Evolutionary conservation across 352 stramenopile genomes (phyloP), one percentile per base, ranked within the genome.

Genomic region (Aphanomyces astaci): DNA sequence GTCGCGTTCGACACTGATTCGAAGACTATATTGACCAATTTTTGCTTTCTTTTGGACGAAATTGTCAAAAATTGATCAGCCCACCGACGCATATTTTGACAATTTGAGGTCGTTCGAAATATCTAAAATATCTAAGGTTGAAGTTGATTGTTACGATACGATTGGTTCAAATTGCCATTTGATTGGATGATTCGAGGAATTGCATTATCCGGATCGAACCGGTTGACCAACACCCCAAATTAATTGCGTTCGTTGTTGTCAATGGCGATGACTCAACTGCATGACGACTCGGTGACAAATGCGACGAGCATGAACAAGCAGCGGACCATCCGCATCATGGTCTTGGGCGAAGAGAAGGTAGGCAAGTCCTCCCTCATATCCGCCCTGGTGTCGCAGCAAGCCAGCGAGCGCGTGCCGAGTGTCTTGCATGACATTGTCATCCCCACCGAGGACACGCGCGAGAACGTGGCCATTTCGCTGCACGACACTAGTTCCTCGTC

Each of bases 291-390:
- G 25, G 11, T 10, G 22, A 33, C 19, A 9, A 59, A 22, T 4
- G 62, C 40, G 19, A 27, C 24, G 28, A 51, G n/a, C 33, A 63
- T 64, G 54, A 70, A 84, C 31, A 92, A 92, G 74, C 80, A 84
- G 60, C 86, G 92, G 73, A 76, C 91, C 60, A 86, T 94, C 64
- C 86, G 84, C 68, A 92, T 96, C 67, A 87, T 95, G 63, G 86
- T 96, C 49, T 67, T 95, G 57, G 88, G 88, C 71, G 88, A 96
- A 73, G 87, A 94, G 74, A 94, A 91, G 76, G 85, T 94, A 66
- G 88, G 88, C 72, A 96, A 96, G 77, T 95, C 87, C 66, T 95
- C 88, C 76, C 86, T 96, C 72, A 94, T 96, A 74, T 95, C 86
- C 74, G 87, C 88, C 72, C 78, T 95, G 45, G 86, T 95, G 71